Evolutionary conservation across 208 protist genomes (phyloP).

Genomic region (Sergeia podlipaevii): DNA sequence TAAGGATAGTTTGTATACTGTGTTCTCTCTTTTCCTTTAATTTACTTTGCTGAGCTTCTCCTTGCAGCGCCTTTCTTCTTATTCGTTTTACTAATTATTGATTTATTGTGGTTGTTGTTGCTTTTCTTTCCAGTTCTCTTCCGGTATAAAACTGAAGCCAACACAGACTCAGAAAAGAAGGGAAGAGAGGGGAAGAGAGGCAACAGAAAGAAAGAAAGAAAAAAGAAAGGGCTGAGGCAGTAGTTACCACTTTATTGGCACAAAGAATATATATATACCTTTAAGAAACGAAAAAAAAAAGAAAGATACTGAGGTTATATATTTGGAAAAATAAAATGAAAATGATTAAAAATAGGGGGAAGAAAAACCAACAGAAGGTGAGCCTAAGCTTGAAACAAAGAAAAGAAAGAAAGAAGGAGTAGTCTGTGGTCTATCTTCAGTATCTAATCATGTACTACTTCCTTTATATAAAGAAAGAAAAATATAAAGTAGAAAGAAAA

Average conservation of each 20-base stretch:
- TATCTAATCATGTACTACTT: no score
- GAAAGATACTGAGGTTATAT: no score
- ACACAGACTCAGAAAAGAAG: no score
- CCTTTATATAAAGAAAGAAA: not conserved
- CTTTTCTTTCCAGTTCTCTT: no score
- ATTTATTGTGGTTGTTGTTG: no score
- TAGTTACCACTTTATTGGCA: not conserved
- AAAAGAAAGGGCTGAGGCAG: not conserved
- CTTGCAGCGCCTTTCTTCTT: no score
- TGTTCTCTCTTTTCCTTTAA: no score
- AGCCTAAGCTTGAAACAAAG: conserved; percentile 3
- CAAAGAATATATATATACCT: conserved; percentile 7
- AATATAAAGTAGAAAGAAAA: not conserved
- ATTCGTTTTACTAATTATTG: conserved; percentile 8
- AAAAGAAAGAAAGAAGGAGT: conserved; percentile 13
- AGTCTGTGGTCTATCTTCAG: no score
- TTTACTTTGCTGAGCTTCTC: no score
- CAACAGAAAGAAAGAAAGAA: conserved; percentile 8
- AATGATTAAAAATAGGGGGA: not conserved
- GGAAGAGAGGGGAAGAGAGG: no score
- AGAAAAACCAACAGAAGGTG: conserved; percentile 1
- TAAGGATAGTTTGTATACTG: conserved; percentile 18
- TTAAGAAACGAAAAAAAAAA: not conserved
- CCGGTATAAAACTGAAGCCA: no score
- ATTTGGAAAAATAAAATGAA: no score